These are phyloP conservation scores for Trichoderma semiorbis DNA, from an alignment of 2,329 filamentous ascomycete species.

Conservation along the genomic window DNA sequence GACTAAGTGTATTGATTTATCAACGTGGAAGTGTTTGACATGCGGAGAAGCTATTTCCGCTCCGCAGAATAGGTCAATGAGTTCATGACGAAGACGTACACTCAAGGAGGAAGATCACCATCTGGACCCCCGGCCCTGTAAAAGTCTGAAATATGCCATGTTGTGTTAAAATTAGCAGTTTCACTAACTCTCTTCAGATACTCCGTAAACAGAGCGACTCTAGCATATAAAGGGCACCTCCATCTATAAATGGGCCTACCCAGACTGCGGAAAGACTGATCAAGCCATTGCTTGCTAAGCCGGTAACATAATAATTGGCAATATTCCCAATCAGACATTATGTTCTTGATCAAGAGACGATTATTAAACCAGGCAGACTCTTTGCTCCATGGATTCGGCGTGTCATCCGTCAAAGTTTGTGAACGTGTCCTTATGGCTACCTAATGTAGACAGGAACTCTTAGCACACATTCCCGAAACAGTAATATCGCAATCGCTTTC, in stretches of 20 bases:
- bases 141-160: not conserved
- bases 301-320: not conserved
- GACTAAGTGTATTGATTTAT: not conserved
- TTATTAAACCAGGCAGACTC: no score
- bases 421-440: not conserved
- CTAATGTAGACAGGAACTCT: not conserved
- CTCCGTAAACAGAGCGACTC: not conserved
- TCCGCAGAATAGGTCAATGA: not conserved
- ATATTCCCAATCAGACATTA: not conserved
- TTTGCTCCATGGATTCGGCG: not conserved
- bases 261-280: not conserved
- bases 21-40: not conserved
- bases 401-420: not conserved
- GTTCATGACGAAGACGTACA: not conserved
- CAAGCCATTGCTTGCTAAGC: not conserved
- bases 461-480: not conserved
- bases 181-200: not conserved
- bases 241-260: not conserved
- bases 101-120: not conserved
- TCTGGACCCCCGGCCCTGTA: not conserved
- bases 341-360: not conserved
- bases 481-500: not conserved
- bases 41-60: not conserved
- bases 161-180: not conserved
- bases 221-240: not conserved